Evolutionary conservation across 495 filamentous ascomycete genomes (phyloP).

Genomic region (Penicillium turbatum): DNA sequence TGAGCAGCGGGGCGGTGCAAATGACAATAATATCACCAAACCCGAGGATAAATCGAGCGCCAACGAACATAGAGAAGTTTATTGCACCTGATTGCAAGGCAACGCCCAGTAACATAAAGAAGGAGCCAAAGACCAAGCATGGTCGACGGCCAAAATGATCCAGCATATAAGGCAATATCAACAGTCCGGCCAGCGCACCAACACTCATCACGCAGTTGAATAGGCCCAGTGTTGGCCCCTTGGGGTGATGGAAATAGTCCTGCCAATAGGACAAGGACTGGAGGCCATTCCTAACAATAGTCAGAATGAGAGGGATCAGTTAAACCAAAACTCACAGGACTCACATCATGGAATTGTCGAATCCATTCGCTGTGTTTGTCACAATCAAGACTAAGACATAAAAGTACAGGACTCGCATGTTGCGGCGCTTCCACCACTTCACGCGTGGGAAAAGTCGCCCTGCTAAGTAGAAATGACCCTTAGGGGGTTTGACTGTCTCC

Average conservation of each 20-base stretch:
- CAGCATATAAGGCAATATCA: constrained; percentile 19
- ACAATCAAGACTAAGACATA: constrained; percentile 19
- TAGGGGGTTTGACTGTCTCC: constrained; percentile 12
- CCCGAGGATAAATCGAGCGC: constrained; percentile 17
- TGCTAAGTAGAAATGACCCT: constrained; percentile 26
- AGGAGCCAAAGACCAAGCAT: constrained; percentile 15
- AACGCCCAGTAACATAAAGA: constrained; percentile 24
- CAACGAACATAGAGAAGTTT: constrained; percentile 21
- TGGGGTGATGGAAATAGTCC: constrained; percentile 38
- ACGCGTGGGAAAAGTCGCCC: constrained; percentile 21
- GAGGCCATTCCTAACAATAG: constrained; percentile 36
- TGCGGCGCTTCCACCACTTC: constrained; percentile 25
- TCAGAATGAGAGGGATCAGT: not conserved
- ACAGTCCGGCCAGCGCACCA: constrained; percentile 18
- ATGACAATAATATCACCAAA: constrained; percentile 20
- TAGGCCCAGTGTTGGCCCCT: constrained; percentile 24
- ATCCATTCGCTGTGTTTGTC: constrained; percentile 26
- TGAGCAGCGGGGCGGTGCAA: constrained; percentile 17
- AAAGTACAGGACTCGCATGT: constrained; percentile 26
- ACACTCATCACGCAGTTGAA: constrained; percentile 24
- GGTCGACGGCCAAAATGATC: constrained; percentile 17
- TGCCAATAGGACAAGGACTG: constrained; percentile 46
- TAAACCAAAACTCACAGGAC: not conserved
- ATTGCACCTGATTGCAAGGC: constrained; percentile 12
- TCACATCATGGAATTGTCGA: constrained; percentile 39